phyloP scores from a whole-genome alignment of 345 rosid genomes.

The Hibiscus mutabilis region DNA sequence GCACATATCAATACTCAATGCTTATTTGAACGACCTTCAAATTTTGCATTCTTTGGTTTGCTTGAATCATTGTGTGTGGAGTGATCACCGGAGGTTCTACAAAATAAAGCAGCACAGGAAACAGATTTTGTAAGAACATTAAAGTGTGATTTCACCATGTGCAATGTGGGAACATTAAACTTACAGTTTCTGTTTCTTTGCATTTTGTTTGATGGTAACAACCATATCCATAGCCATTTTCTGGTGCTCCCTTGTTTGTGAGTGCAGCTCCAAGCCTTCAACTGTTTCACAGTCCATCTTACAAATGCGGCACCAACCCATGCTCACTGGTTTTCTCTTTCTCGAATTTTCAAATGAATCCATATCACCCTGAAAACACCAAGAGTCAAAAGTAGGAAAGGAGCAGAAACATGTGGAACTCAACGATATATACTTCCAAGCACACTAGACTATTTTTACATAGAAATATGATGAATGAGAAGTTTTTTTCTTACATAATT shows the following conservation, averaged over 20 bases:
- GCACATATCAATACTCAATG: slow-evolving; percentile 20
- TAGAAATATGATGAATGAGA: slow-evolving; percentile 1
- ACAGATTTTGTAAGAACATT: neutral
- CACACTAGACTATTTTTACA: neutral
- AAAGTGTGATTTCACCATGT: slow-evolving; percentile 1
- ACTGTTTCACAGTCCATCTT: slow-evolving; percentile 70
- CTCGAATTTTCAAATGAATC: slow-evolving; percentile 46
- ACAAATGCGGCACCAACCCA: slow-evolving; percentile 72
- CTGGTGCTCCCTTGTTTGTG: slow-evolving; percentile 72
- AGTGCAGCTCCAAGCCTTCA: slow-evolving; percentile 65
- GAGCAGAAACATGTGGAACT: slow-evolving; percentile 3
- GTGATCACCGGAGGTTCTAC: slow-evolving; percentile 35
- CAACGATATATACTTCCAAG: neutral
- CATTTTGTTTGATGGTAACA: slow-evolving; percentile 48
- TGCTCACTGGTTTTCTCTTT: slow-evolving; percentile 42
- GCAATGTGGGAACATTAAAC: slow-evolving; percentile 6
- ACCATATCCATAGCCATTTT: slow-evolving; percentile 65
- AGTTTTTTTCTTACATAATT: neutral
- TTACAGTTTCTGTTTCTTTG: slow-evolving; percentile 65
- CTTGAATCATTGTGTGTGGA: slow-evolving; percentile 37
- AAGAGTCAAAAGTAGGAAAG: slow-evolving; percentile 3
- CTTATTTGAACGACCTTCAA: slow-evolving; percentile 42
- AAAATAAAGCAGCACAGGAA: slow-evolving; percentile 7
- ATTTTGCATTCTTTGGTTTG: slow-evolving; percentile 32
- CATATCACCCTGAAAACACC: slow-evolving; percentile 36